Base-by-base conservation (phyloP, 78 protist species). In the Tieghemostelium lacteum region DNA sequence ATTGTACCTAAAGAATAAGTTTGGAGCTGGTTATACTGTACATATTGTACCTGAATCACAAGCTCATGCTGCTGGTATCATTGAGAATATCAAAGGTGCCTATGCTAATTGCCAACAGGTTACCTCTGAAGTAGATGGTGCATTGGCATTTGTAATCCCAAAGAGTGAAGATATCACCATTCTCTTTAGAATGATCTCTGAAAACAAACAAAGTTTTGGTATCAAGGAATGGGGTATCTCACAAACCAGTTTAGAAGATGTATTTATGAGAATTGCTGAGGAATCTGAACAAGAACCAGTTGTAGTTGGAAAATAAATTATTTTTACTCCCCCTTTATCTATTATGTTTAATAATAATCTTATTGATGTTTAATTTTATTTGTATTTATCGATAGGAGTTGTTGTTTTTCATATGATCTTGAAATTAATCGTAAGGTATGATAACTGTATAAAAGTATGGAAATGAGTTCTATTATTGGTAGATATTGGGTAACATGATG, bases 211-310 rank as follows among this genome's bases (percentile, higher is more conserved):
- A 55, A 4, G 55, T 22, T 6, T 73, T 12, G 78, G 78, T 55
- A 36, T 73, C 24, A 73, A 34, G n/a, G 78, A 73, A 37, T 73
- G 78, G 78, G 78, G 78, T 57, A 45, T 74, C 2, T 22, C 39
- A 26, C 85, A 74, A 60, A 39, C 85, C n/a, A 24, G 42, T 39
- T 33, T 74, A 14, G 85, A 74, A 60, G 70, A 74, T 26, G 58
- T 74, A 19, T 74, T 74, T 40, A 20, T 65, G 24, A 65, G 12
- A 34, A 4, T 61, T 3, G 6, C 36, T 17, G 67, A 45, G n/a
- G n/a, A n/a, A n/a, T n/a, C 55, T 49, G 55, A 8, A 16, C 55
- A 49, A 49, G 12, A 49, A n/a, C n/a, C n/a, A n/a, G n/a, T n/a
- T n/a, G n/a, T n/a, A n/a, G n/a, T n/a, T n/a, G n/a, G n/a, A n/a